Evolutionary conservation across 2,329 filamentous ascomycete species (phyloP).

Genomic region (Fusarium staphyleae): DNA sequence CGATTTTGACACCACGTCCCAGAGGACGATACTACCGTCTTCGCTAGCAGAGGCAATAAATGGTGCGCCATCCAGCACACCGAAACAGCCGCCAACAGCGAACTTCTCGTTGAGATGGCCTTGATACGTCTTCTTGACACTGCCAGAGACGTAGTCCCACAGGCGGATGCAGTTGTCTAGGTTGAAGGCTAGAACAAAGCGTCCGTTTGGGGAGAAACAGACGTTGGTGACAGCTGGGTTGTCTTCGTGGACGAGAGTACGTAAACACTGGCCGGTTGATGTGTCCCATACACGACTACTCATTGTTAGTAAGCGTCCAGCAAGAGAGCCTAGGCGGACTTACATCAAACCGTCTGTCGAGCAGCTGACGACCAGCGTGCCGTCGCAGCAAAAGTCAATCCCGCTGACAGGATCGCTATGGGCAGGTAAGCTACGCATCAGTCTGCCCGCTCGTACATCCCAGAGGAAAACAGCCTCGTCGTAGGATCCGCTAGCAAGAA

Average conservation of each 20-base stretch:
- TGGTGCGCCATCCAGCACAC: constrained; percentile 55
- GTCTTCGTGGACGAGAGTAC: constrained; percentile 95
- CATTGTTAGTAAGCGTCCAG: constrained; percentile 25
- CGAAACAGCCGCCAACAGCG: constrained; percentile 86
- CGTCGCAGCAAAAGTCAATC: constrained; percentile 91
- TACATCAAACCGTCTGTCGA: constrained; percentile 89
- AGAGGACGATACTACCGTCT: constrained; percentile 83
- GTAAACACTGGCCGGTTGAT: constrained; percentile 90
- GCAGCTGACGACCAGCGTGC: constrained; percentile 90
- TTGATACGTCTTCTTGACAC: constrained; percentile 96
- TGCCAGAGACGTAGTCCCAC: constrained; percentile 93
- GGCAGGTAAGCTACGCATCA: constrained; percentile 91
- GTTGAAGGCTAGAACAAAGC: constrained; percentile 89
- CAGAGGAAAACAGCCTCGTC: constrained; percentile 97
- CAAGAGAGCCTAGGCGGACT: constrained; percentile 42
- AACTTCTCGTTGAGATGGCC: constrained; percentile 86
- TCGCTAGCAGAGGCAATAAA: constrained; percentile 88
- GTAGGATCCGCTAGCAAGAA: constrained; percentile 92
- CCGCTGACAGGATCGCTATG: constrained; percentile 95
- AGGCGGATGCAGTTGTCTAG: constrained; percentile 88
- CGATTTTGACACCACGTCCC: constrained; percentile 89
- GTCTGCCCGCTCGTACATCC: constrained; percentile 86
- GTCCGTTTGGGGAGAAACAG: constrained; percentile 92
- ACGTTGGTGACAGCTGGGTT: constrained; percentile 90
- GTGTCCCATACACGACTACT: constrained; percentile 90